Base-by-base conservation (phyloP, 441 rosid genomes). In the Populus trichocarpa region DNA sequence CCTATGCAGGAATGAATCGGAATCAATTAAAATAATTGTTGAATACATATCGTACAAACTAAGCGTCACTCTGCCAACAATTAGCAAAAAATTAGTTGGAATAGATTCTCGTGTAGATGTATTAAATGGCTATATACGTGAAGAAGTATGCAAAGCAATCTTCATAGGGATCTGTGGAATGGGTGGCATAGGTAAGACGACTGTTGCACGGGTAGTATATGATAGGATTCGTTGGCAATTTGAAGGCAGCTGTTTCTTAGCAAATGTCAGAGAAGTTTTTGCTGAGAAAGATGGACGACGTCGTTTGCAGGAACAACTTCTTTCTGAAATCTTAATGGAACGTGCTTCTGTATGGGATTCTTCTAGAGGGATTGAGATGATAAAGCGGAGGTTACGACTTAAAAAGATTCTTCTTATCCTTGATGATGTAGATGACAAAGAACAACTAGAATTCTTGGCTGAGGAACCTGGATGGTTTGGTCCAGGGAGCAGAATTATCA, bases 101-200 rank as follows among this genome's bases (percentile, higher is more conserved):
- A 67, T 78, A 18, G 77, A 73, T 14, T 66, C 61, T 33, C 72
- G 32, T 26, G 4, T 78, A n/a, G 18, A 73, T 25, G 68, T 46
- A 57, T 32, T 73, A 6, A 22, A 10, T 8, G 6, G 3, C 2
- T 22, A 12, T 18, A 53, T 86, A 13, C 78, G 84, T 63, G 32
- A 74, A 5, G 66, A 82, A 68, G 1, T 0, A 2, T 22, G 28
- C 25, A 22, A 70, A 1, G 13, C 63, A 28, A 50, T 33, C 20
- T 20, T 70, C 0, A 40, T 75, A 8, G 82, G 82, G 13, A 65
- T 80, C 8, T 46, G 67, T 28, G 82, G 82, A n/a, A 75, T 70
- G 66, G 79, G 75, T 22, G 79, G 82, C n/a, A 38, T 75, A 0
- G 77, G 76, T 1, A 78, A 78, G 8, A 72, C 77, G 8, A 72